Evolutionary conservation across 495 filamentous ascomycete genomes (phyloP).

Genomic region (Sordaria brevicollis): DNA sequence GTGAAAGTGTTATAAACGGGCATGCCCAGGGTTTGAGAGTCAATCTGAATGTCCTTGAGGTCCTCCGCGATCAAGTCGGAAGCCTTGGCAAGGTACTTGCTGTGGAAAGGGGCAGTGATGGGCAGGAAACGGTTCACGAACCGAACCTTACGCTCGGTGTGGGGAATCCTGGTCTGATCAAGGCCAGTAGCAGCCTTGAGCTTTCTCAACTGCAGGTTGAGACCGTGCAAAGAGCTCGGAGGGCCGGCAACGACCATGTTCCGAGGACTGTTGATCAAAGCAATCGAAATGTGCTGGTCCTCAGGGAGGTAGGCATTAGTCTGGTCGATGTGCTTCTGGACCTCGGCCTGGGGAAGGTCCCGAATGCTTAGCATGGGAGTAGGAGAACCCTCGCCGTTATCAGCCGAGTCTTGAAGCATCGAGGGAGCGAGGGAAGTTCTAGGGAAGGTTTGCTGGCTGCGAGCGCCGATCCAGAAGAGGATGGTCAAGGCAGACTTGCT

Average conservation of each 20-base stretch:
- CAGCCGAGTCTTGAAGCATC: conserved; percentile 85
- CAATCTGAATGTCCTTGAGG: conserved; percentile 67
- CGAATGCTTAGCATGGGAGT: conserved; percentile 98
- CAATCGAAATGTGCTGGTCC: conserved; percentile 89
- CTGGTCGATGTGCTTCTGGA: conserved; percentile 89
- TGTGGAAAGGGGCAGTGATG: conserved; percentile 97
- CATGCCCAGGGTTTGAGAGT: conserved; percentile 57
- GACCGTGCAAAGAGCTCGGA: conserved; percentile 87
- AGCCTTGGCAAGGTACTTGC: conserved; percentile 76
- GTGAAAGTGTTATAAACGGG: conserved; percentile 82
- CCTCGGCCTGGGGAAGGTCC: conserved; percentile 70
- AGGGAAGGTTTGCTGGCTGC: conserved; percentile 95
- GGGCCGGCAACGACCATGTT: conserved; percentile 97
- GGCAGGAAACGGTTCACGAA: conserved; percentile 97
- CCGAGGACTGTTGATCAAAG: conserved; percentile 88
- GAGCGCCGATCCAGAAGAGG: conserved; percentile 99
- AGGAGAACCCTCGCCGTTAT: conserved; percentile 85
- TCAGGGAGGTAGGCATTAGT: conserved; percentile 92
- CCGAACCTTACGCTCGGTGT: conserved; percentile 88
- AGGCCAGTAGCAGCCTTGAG: conserved; percentile 94
- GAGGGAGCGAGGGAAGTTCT: conserved; percentile 85
- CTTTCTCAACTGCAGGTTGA: conserved; percentile 88
- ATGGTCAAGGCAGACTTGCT: conserved; percentile 72
- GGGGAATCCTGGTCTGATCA: conserved; percentile 90
- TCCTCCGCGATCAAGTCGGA: conserved; percentile 74